Evolutionary conservation across 441 rosid species (phyloP).

Genomic region (Aleurites moluccanus): DNA sequence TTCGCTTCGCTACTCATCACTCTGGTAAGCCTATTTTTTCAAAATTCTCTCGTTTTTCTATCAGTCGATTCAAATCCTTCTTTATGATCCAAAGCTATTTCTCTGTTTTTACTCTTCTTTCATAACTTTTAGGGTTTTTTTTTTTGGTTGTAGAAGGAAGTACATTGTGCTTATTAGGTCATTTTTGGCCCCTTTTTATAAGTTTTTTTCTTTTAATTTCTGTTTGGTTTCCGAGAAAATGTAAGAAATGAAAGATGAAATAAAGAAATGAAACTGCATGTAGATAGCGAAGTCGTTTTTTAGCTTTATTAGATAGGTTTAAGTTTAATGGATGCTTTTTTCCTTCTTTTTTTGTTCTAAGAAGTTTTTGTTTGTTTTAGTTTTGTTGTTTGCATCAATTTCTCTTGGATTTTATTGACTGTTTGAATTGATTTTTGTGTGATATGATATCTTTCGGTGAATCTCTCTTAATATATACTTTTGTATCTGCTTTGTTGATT

Average conservation of each 20-base stretch:
- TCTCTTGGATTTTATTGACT: neutral
- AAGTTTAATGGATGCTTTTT: too few species aligned
- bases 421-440: neutral
- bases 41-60: neutral
- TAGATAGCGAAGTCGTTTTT: neutral
- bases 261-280: neutral
- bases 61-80: neutral
- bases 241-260: neutral
- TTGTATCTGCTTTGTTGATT: too few species aligned
- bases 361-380: too few species aligned
- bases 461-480: too few species aligned
- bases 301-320: neutral
- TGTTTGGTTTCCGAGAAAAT: conserved; percentile 5
- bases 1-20: too few species aligned
- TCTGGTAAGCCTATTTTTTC: neutral
- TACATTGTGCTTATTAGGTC: neutral
- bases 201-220: neutral
- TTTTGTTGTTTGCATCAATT: too few species aligned
- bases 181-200: neutral
- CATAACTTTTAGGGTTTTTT: neutral
- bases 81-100: neutral
- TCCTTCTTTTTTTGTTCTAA: neutral
- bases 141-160: too few species aligned
- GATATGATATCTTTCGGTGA: too few species aligned
- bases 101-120: neutral